These are phyloP conservation scores for Rhizopus stolonifer DNA, from an alignment of 371 early-diverging fungal genomes.

Conservation along the genomic window DNA sequence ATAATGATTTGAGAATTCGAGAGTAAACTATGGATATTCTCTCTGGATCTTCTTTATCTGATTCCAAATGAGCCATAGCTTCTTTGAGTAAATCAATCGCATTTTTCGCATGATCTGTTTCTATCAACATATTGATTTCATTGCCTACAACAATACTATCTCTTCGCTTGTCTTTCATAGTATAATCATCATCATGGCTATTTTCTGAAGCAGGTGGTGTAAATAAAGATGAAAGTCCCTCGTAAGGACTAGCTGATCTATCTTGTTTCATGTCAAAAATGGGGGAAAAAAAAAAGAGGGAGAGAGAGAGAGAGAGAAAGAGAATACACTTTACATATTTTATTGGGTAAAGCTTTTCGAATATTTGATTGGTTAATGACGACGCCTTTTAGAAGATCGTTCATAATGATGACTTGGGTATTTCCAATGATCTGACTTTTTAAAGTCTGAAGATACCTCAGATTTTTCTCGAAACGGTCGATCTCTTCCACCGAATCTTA, in stretches of 20 bases:
- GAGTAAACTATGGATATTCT: constrained; percentile 34
- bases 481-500: constrained; percentile 63
- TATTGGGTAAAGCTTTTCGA: too few species aligned
- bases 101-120: constrained; percentile 27
- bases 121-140: constrained; percentile 24
- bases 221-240: background rate
- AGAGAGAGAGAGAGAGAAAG: too few species aligned
- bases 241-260: background rate
- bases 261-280: background rate
- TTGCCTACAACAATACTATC: constrained; percentile 27
- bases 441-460: constrained; percentile 19
- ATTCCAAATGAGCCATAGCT: constrained; percentile 19
- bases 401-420: too few species aligned
- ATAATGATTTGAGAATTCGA: constrained; percentile 30
- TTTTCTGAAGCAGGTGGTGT: background rate
- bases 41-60: constrained; percentile 11
- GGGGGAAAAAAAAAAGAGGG: background rate
- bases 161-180: constrained; percentile 6
- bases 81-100: constrained; percentile 29
- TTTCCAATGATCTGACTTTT: constrained; percentile 8
- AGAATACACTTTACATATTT: too few species aligned
- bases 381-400: too few species aligned
- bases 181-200: background rate
- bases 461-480: constrained; percentile 52
- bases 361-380: too few species aligned